Evolutionary conservation across 2,329 filamentous ascomycete species (phyloP).

Genomic region (Ampelomyces quisqualis): DNA sequence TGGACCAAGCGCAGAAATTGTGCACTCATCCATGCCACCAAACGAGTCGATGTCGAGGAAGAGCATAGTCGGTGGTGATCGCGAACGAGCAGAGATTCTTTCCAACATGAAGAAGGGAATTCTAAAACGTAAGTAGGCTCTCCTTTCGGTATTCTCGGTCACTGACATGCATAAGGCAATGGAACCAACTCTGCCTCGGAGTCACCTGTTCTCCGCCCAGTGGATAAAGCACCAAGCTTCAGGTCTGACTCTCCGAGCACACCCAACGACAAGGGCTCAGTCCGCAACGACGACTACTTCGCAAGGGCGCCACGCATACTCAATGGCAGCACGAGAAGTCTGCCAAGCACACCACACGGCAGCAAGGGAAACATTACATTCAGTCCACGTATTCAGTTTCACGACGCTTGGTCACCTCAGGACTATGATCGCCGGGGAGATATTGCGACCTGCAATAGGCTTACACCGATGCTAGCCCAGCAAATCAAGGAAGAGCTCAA

Average conservation of each 20-base stretch:
- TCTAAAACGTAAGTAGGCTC: slow-evolving; percentile 81
- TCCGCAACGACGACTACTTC: slow-evolving; percentile 80
- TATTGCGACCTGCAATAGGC: slow-evolving; percentile 93
- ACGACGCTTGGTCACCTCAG: slow-evolving; percentile 93
- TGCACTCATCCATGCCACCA: slow-evolving; percentile 37
- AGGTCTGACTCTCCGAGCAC: slow-evolving; percentile 86
- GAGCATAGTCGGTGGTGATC: slow-evolving; percentile 89
- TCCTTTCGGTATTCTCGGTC: too few species aligned
- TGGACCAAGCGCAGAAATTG: slow-evolving; percentile 48
- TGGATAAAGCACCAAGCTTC: slow-evolving; percentile 62
- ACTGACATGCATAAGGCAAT: slow-evolving; percentile 40
- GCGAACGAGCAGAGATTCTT: slow-evolving; percentile 85
- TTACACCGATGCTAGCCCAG: slow-evolving; percentile 95
- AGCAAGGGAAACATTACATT: slow-evolving; percentile 65
- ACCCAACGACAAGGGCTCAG: slow-evolving; percentile 57
- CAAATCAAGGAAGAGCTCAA: slow-evolving; percentile 99
- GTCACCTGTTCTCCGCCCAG: slow-evolving; percentile 66
- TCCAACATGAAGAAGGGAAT: slow-evolving; percentile 95
- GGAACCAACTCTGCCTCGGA: slow-evolving; percentile 63
- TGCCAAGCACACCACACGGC: slow-evolving; percentile 75
- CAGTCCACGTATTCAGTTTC: slow-evolving; percentile 89
- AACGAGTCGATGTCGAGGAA: slow-evolving; percentile 64
- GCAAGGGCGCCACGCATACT: slow-evolving; percentile 69
- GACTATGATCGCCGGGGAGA: slow-evolving; percentile 97
- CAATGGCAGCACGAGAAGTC: slow-evolving; percentile 74